A percentile compares a stretch with the other conserved stretches of the same genome.
Evolutionary conservation across 371 early-diverging fungal genomes (phyloP).

Genomic region (Apophysomyces elegans): DNA sequence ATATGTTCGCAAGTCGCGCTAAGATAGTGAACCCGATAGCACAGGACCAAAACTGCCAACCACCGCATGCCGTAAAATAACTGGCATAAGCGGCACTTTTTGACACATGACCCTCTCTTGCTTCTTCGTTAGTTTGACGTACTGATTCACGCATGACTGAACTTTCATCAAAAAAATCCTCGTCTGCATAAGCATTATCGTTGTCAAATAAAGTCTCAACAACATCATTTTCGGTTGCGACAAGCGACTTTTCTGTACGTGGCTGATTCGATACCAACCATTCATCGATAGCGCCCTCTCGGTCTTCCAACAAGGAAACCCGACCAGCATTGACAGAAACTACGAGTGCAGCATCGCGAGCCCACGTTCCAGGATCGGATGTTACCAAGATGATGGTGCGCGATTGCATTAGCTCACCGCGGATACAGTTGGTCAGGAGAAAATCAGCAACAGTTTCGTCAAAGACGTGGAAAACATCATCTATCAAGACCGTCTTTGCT

Average conservation of each 20-base stretch:
- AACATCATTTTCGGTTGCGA: conserved; percentile 22
- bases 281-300: conserved; percentile 2
- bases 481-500: conserved; percentile 68
- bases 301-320: conserved; percentile 11
- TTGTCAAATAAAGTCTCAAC: conserved; percentile 40
- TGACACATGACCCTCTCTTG: conserved; percentile 9
- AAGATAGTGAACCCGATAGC: conserved; percentile 39
- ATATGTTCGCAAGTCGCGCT: conserved; percentile 38
- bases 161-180: conserved; percentile 39
- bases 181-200: conserved; percentile 27
- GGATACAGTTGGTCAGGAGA: conserved; percentile 66
- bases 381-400: conserved; percentile 83
- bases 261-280: conserved; percentile 20
- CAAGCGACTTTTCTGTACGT: background rate
- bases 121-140: conserved; percentile 22
- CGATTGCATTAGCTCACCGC: conserved; percentile 66
- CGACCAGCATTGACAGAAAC: conserved; percentile 34
- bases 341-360: conserved; percentile 70
- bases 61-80: conserved; percentile 51
- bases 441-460: conserved; percentile 69
- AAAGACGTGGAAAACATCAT: conserved; percentile 68
- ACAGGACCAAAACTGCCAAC: conserved; percentile 44
- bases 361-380: conserved; percentile 70
- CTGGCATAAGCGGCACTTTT: conserved; percentile 45
- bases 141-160: conserved; percentile 43